A percentile compares a stretch with the other conserved stretches of the same genome.
These are phyloP conservation scores for Thermothielavioides terrestris DNA, from an alignment of 495 filamentous ascomycete species.

Conservation along the genomic window DNA sequence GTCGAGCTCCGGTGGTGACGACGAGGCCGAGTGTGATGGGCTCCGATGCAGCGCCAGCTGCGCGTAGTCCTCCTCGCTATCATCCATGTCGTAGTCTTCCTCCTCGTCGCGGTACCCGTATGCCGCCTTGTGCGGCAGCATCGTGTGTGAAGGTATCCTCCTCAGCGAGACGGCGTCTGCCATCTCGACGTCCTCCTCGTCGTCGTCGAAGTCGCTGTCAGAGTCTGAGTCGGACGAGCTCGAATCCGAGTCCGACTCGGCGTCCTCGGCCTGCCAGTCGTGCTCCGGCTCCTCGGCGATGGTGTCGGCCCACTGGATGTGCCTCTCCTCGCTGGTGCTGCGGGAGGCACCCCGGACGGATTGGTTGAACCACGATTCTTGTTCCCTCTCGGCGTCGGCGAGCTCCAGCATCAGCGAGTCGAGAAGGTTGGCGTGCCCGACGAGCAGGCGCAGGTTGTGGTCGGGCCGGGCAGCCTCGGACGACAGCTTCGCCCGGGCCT, in stretches of 20 bases:
- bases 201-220: slow-evolving; percentile 26
- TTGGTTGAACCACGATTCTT: slow-evolving; percentile 97
- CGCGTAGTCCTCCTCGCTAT: slow-evolving; percentile 60
- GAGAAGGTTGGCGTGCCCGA: slow-evolving; percentile 95
- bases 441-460: slow-evolving; percentile 87
- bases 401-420: slow-evolving; percentile 95
- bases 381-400: slow-evolving; percentile 85
- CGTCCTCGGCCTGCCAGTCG: slow-evolving; percentile 59
- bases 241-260: slow-evolving; percentile 38
- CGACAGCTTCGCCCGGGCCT: slow-evolving; percentile 90
- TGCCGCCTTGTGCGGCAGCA: slow-evolving; percentile 7
- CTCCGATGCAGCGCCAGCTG: slow-evolving; percentile 66
- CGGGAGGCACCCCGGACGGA: slow-evolving; percentile 66
- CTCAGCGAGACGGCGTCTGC: slow-evolving; percentile 39
- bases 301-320: slow-evolving; percentile 82
- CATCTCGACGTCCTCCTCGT: slow-evolving; percentile 48
- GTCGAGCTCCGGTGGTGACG: slow-evolving; percentile 57
- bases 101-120: slow-evolving; percentile 15
- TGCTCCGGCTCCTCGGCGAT: slow-evolving; percentile 67
- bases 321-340: slow-evolving; percentile 42
- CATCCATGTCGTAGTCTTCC: slow-evolving; percentile 51
- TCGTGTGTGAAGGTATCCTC: slow-evolving; percentile 34
- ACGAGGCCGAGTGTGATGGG: slow-evolving; percentile 57
- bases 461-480: slow-evolving; percentile 80
- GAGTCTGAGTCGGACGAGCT: slow-evolving; percentile 17